These are phyloP conservation scores for Cylindrodendrum hubeiense DNA, from an alignment of 2,329 filamentous ascomycete genomes.

Conservation along the genomic window DNA sequence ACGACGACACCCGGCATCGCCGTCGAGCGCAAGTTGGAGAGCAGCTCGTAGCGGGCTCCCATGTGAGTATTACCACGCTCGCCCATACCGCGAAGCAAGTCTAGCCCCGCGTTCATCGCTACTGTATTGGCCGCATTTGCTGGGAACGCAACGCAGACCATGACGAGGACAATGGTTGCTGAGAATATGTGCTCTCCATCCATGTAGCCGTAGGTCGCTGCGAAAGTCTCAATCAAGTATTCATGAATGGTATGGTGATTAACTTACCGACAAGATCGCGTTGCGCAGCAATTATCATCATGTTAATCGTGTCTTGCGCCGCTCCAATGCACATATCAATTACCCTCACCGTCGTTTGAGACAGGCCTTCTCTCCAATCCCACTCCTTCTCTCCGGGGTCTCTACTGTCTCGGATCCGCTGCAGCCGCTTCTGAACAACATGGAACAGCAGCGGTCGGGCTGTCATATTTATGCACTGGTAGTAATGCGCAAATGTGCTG, in stretches of 20 bases:
- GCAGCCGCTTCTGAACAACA: conserved; percentile 62
- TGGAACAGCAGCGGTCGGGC: conserved; percentile 66
- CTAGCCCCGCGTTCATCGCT: conserved; percentile 56
- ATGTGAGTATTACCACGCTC: conserved; percentile 20
- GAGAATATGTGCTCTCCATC: conserved; percentile 69
- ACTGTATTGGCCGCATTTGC: conserved; percentile 53
- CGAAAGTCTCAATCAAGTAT: not conserved
- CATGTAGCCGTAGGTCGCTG: conserved; percentile 68
- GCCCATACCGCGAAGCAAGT: conserved; percentile 6
- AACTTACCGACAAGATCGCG: conserved; percentile 62
- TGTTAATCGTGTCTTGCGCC: conserved; percentile 38
- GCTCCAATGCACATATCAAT: conserved; percentile 66
- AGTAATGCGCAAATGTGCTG: conserved; percentile 56
- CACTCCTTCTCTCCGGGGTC: conserved; percentile 18
- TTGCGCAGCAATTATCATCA: conserved; percentile 58
- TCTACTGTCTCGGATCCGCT: conserved; percentile 38
- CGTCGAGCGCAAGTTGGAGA: not conserved
- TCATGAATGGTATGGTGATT: not conserved
- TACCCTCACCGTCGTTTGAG: conserved; percentile 60
- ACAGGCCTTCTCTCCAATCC: conserved; percentile 54
- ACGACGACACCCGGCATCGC: not conserved
- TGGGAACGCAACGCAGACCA: conserved; percentile 67
- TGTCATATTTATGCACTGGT: conserved; percentile 70
- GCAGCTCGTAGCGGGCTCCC: conserved; percentile 7
- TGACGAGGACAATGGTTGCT: conserved; percentile 65